phyloP scores from a whole-genome alignment of 192 early-diverging fungal genomes.

The Chytriomyces sp. region DNA sequence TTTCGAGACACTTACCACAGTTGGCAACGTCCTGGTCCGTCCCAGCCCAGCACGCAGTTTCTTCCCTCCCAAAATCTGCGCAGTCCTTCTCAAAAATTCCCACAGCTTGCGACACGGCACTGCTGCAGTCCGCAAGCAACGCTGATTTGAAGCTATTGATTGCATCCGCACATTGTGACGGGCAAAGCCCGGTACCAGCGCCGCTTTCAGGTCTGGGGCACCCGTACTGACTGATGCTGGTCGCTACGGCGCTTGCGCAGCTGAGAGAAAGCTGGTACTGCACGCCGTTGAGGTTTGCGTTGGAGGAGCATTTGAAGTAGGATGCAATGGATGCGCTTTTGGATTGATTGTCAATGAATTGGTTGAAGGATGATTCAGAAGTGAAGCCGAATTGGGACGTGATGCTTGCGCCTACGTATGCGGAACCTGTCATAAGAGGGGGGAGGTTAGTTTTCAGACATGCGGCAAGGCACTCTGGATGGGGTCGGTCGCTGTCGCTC shows the following conservation, averaged over 20 bases:
- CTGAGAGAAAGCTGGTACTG: neutral
- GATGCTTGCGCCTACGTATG: conserved; percentile 4
- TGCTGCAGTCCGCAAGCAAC: neutral
- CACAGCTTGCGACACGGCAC: neutral
- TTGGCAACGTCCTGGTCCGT: neutral
- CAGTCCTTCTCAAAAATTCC: neutral
- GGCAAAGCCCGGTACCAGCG: neutral
- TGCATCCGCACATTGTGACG: neutral
- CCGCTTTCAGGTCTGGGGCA: neutral
- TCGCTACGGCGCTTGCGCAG: neutral
- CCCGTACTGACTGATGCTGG: neutral
- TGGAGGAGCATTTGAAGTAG: neutral
- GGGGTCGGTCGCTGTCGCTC: too few relatives aligned
- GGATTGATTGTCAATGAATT: neutral
- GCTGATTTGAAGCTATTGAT: neutral
- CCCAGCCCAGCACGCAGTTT: neutral
- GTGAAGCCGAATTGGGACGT: conserved; percentile 7
- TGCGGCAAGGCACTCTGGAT: too few relatives aligned
- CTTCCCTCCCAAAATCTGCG: neutral
- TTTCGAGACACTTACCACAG: neutral
- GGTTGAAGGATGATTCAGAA: neutral
- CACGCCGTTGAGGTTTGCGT: neutral
- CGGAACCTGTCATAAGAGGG: too few relatives aligned
- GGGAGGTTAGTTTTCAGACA: too few relatives aligned
- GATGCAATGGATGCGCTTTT: neutral